A percentile compares a stretch with the other conserved stretches of the same genome.
Conservation (phyloP, 768 basidiomycete genomes). For the Tephrocybe sp. region DNA sequence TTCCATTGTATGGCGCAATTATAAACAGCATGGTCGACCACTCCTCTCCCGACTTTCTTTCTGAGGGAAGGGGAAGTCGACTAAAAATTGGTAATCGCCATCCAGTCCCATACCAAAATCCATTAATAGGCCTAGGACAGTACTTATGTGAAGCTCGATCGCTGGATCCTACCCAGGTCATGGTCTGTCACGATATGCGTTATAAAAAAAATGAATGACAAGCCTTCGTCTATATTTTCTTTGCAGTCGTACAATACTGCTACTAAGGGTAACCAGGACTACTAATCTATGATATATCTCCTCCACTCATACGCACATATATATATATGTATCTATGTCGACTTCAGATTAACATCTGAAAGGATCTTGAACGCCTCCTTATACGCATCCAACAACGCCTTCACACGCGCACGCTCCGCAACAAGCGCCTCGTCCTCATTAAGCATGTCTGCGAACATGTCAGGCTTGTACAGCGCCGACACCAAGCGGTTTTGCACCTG, state of each 20-base stretch:
- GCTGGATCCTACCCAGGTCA: too few relatives aligned
- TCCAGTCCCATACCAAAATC: too few relatives aligned
- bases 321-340: conserved; percentile 34
- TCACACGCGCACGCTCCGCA: conserved; percentile 89
- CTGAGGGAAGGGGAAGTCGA: too few relatives aligned
- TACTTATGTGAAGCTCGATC: too few relatives aligned
- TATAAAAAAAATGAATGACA: too few relatives aligned
- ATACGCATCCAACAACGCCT: conserved; percentile 93
- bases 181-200: too few relatives aligned
- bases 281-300: conserved; percentile 15
- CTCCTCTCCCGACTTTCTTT: too few relatives aligned
- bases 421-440: conserved; percentile 96
- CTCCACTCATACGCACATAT: conserved; percentile 1
- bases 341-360: conserved; percentile 78
- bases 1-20: too few relatives aligned
- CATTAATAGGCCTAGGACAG: too few relatives aligned
- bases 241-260: neutral
- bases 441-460: conserved; percentile 84
- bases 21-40: too few relatives aligned
- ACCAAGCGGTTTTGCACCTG: conserved; percentile 96
- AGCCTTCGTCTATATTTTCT: neutral
- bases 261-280: conserved; percentile 12
- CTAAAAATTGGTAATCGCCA: too few relatives aligned
- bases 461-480: conserved; percentile 92
- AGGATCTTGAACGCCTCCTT: conserved; percentile 89